These are phyloP conservation scores for Rhododendron vialii DNA, from an alignment of 148 eudicot genomes.

Conservation along the genomic window DNA sequence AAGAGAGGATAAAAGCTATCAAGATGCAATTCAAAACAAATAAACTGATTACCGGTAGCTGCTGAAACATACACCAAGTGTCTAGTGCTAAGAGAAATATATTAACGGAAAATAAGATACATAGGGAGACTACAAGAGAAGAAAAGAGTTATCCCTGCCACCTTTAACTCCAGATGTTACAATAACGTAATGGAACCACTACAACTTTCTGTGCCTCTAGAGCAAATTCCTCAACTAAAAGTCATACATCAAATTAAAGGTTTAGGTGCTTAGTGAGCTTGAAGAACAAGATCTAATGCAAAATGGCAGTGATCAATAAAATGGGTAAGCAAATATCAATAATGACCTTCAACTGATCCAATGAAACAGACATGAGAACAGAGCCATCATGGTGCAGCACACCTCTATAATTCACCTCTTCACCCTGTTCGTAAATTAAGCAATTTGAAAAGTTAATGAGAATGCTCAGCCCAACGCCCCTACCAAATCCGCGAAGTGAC, in stretches of 20 bases:
- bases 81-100: no score
- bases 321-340: background rate
- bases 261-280: background rate
- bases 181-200: background rate
- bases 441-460: background rate
- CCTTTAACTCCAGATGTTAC: background rate
- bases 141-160: background rate
- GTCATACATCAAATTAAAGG: background rate
- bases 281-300: background rate
- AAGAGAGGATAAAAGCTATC: slow-evolving; percentile 1
- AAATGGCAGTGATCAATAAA: background rate
- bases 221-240: background rate
- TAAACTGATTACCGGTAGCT: background rate
- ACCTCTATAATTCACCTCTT: slow-evolving; percentile 92
- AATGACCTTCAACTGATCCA: slow-evolving; percentile 79
- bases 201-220: background rate
- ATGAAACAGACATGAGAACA: slow-evolving; percentile 80
- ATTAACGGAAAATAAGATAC: no score
- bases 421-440: slow-evolving; percentile 49
- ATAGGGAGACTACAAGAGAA: background rate
- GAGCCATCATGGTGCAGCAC: slow-evolving; percentile 99
- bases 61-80: background rate
- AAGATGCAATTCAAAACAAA: slow-evolving; percentile 5
- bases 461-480: background rate
- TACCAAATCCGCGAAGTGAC: background rate